phyloP scores from a whole-genome alignment of 306 rosid genomes.

The Prosopis cineraria region DNA sequence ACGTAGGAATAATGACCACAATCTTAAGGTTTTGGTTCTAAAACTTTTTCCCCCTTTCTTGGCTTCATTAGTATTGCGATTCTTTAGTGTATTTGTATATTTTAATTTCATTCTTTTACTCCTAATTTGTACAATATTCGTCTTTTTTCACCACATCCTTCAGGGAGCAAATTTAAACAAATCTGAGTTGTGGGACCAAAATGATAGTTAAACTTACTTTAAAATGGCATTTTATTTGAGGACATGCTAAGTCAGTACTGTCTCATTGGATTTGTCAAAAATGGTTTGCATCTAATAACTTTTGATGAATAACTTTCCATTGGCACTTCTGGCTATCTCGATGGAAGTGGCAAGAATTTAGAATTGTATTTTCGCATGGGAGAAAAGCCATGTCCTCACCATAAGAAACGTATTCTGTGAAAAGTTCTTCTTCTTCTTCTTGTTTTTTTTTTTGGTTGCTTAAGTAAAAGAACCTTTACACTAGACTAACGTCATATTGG shows the following conservation, averaged over 20 bases:
- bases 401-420: background rate
- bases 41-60: background rate
- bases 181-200: background rate
- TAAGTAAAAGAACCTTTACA: background rate
- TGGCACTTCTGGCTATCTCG: background rate
- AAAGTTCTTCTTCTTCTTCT: background rate
- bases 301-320: background rate
- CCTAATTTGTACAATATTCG: too few relatives aligned
- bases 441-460: too few relatives aligned
- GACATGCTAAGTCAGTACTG: background rate
- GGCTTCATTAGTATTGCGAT: too few relatives aligned
- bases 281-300: background rate
- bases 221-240: background rate
- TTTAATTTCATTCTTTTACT: background rate
- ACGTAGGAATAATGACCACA: background rate
- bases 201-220: background rate
- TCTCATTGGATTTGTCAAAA: background rate
- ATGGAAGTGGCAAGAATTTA: background rate
- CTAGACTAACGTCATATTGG: background rate
- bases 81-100: too few relatives aligned
- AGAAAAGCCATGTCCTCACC: constrained; percentile 5
- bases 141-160: too few relatives aligned
- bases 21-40: background rate
- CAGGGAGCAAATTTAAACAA: background rate
- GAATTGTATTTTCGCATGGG: background rate